These are phyloP conservation scores for Candida bentonensis DNA, from an alignment of 805 yeast species.

Conservation along the genomic window DNA sequence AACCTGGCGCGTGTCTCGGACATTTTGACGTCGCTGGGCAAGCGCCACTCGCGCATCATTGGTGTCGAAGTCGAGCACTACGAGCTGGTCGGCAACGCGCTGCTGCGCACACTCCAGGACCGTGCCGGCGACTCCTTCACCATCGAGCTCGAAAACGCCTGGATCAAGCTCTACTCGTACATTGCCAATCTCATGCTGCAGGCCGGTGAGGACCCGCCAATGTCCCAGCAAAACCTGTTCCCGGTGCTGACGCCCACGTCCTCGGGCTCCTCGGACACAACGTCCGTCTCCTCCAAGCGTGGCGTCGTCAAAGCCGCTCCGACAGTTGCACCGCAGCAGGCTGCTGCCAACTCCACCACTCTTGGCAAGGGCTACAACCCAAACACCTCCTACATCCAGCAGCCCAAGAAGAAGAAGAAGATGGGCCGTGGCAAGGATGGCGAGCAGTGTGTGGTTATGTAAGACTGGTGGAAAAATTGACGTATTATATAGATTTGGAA, in stretches of 20 bases:
- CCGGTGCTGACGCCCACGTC: slow-evolving; percentile 9
- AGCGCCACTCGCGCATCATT: slow-evolving; percentile 59
- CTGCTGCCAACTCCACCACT: slow-evolving; percentile 1
- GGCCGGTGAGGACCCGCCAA: slow-evolving; percentile 22
- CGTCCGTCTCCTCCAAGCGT: slow-evolving; percentile 1
- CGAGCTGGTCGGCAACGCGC: slow-evolving; percentile 17
- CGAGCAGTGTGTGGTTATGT: slow-evolving; percentile 9
- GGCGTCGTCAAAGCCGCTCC: background rate
- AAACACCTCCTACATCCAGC: slow-evolving; percentile 6
- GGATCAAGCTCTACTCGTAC: slow-evolving; percentile 18
- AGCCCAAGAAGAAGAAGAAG: slow-evolving; percentile 4
- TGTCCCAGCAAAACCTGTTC: slow-evolving; percentile 8
- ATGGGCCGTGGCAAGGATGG: slow-evolving; percentile 2
- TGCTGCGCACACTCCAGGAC: slow-evolving; percentile 15
- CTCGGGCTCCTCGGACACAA: slow-evolving; percentile 1
- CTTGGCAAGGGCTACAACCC: slow-evolving; percentile 7
- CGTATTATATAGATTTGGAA: too few species aligned
- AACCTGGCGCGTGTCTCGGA: slow-evolving; percentile 42
- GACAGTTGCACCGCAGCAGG: background rate
- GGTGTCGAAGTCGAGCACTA: slow-evolving; percentile 38
- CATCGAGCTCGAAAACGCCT: slow-evolving; percentile 17
- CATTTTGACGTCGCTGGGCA: slow-evolving; percentile 49
- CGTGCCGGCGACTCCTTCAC: slow-evolving; percentile 14
- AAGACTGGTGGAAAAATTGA: too few species aligned
- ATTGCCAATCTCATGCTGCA: slow-evolving; percentile 17